Evolutionary conservation across 768 basidiomycete genomes (phyloP).

Genomic region (Exidia glandulosa): DNA sequence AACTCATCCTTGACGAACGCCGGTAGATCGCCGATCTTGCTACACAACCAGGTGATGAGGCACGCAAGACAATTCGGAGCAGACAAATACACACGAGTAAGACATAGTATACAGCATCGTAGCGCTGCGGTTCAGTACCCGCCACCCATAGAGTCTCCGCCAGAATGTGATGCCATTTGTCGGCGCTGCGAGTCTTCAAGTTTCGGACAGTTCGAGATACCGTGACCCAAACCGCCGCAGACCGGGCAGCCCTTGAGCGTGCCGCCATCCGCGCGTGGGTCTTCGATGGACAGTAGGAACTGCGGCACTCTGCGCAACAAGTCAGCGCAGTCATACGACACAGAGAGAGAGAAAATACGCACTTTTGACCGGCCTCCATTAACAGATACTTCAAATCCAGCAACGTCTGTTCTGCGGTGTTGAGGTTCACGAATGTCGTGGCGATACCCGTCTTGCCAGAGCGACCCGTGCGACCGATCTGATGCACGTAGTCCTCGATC

Average conservation of each 20-base stretch:
- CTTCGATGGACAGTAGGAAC: constrained; percentile 82
- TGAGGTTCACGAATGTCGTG: constrained; percentile 98
- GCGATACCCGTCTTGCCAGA: constrained; percentile 98
- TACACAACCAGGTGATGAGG: too few species aligned
- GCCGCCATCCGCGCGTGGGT: constrained; percentile 72
- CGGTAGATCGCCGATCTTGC: too few species aligned
- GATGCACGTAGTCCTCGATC: constrained; percentile 99
- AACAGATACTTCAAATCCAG: constrained; percentile 94
- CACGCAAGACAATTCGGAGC: too few species aligned
- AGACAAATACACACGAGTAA: too few species aligned
- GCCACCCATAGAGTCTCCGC: constrained; percentile 57
- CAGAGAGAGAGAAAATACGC: constrained; percentile 15
- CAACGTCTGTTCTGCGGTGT: constrained; percentile 89
- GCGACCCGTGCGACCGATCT: constrained; percentile 95
- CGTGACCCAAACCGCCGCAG: constrained; percentile 94
- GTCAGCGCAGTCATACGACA: constrained; percentile 1
- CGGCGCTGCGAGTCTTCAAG: constrained; percentile 86
- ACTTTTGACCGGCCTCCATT: constrained; percentile 98
- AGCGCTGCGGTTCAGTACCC: constrained; percentile 23
- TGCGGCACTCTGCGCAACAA: constrained; percentile 66
- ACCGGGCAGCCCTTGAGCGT: constrained; percentile 83
- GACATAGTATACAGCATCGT: not conserved
- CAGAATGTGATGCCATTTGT: constrained; percentile 68
- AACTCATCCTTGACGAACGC: too few species aligned
- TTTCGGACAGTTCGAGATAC: constrained; percentile 92